Conservation (phyloP, 2,329 filamentous ascomycete genomes). For the Fusarium sp. region DNA sequence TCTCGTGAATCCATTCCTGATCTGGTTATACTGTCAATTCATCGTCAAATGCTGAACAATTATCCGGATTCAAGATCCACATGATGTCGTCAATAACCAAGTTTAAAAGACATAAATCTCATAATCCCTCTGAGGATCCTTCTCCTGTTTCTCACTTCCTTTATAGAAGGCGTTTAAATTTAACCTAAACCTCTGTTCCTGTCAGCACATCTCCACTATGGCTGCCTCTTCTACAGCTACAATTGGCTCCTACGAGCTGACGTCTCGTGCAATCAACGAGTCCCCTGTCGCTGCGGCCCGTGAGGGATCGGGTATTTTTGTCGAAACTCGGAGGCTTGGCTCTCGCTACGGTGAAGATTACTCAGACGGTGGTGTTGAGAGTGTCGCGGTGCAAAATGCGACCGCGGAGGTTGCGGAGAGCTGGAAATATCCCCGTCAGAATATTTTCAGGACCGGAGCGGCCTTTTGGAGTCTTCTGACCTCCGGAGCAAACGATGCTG, state of each 20-base stretch:
- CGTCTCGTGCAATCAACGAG: conserved; percentile 14
- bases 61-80: not conserved
- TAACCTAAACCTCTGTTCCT: conserved; percentile 1
- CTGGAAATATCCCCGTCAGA: conserved; percentile 47
- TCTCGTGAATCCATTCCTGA: conserved; percentile 8
- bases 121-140: not conserved
- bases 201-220: conserved; percentile 31
- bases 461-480: conserved; percentile 69
- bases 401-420: conserved; percentile 20
- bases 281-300: conserved; percentile 8
- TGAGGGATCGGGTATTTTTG: not conserved
- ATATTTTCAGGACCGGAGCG: conserved; percentile 61
- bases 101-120: not conserved
- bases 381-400: not conserved
- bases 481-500: conserved; percentile 69
- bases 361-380: conserved; percentile 13
- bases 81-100: not conserved
- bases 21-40: conserved; percentile 20
- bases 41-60: not conserved
- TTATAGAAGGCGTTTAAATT: not conserved
- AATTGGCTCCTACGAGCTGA: conserved; percentile 35
- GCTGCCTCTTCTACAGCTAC: conserved; percentile 32
- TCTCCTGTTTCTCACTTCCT: not conserved
- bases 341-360: not conserved
- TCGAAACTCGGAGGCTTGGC: conserved; percentile 10